A percentile compares a stretch with the other conserved stretches of the same genome.
These are phyloP conservation scores for Eragrostis curvula DNA, from an alignment of 176 grass and related monocot genomes.

Conservation along the genomic window DNA sequence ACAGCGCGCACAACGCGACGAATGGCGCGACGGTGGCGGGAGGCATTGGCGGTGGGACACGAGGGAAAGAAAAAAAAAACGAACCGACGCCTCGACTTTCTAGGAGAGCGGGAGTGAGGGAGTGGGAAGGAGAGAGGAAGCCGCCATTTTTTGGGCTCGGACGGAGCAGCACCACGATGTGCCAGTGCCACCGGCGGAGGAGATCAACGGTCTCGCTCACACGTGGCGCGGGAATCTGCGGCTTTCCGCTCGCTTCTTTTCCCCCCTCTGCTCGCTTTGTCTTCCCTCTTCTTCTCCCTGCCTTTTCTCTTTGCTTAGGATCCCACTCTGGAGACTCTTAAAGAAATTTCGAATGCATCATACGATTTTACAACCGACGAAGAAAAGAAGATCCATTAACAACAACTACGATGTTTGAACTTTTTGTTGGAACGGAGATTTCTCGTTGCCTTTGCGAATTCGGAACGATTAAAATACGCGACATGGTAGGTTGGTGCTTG, in stretches of 20 bases:
- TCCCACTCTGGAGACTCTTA: slow-evolving; percentile 6
- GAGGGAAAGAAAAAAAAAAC: background rate
- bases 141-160: slow-evolving; percentile 45
- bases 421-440: slow-evolving; percentile 22
- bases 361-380: slow-evolving; percentile 1
- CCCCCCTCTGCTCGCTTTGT: slow-evolving; percentile 16
- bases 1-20: slow-evolving; percentile 1
- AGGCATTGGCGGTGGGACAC: slow-evolving; percentile 30
- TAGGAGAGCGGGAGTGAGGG: slow-evolving; percentile 38
- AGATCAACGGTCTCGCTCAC: slow-evolving; percentile 46
- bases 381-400: slow-evolving; percentile 31
- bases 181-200: slow-evolving; percentile 9
- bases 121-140: slow-evolving; percentile 33
- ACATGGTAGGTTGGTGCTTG: slow-evolving; percentile 17
- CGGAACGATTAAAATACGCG: background rate
- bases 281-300: background rate
- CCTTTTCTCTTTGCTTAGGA: background rate
- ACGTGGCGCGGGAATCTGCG: slow-evolving; percentile 67
- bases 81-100: slow-evolving; percentile 36
- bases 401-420: background rate
- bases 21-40: slow-evolving; percentile 38
- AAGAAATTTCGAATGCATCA: background rate
- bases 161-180: background rate
- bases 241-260: slow-evolving; percentile 50
- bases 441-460: background rate